phyloP scores from a whole-genome alignment of 192 early-diverging fungal species.

The Entomortierella lignicola region DNA sequence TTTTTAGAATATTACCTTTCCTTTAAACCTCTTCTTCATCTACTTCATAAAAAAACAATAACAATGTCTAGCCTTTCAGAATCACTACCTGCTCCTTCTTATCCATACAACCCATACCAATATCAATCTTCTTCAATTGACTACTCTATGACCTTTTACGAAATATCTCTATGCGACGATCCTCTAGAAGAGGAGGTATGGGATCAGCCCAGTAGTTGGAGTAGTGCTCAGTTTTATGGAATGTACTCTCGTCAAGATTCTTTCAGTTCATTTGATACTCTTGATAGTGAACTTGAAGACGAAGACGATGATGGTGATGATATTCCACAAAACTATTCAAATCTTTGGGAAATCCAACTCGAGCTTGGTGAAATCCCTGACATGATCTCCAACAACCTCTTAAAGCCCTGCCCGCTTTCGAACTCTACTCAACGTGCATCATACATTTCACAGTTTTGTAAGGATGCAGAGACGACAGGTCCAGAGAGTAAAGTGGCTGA shows the following conservation, averaged over 20 bases:
- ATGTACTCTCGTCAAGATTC: neutral
- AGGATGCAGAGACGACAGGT: neutral
- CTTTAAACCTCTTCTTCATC: too few relatives aligned
- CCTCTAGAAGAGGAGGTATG: neutral
- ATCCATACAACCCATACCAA: neutral
- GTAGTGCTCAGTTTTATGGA: neutral
- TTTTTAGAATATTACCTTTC: too few relatives aligned
- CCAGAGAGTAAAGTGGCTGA: slow-evolving; percentile 1
- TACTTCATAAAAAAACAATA: neutral
- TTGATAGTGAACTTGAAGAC: neutral
- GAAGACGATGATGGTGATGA: too few relatives aligned
- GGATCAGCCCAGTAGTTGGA: neutral
- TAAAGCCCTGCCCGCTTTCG: slow-evolving; percentile 14
- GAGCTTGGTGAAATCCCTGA: slow-evolving; percentile 43
- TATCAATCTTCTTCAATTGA: neutral
- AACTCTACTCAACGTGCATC: neutral
- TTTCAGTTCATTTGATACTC: neutral
- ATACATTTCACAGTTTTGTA: neutral
- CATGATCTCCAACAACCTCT: slow-evolving; percentile 41
- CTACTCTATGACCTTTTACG: neutral
- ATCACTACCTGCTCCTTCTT: neutral
- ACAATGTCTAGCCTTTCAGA: neutral
- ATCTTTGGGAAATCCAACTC: slow-evolving; percentile 43
- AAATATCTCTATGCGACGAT: neutral
- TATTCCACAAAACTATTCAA: neutral